Conservation (phyloP, 1,139 yeast genomes). For the Lodderomyces theae region DNA sequence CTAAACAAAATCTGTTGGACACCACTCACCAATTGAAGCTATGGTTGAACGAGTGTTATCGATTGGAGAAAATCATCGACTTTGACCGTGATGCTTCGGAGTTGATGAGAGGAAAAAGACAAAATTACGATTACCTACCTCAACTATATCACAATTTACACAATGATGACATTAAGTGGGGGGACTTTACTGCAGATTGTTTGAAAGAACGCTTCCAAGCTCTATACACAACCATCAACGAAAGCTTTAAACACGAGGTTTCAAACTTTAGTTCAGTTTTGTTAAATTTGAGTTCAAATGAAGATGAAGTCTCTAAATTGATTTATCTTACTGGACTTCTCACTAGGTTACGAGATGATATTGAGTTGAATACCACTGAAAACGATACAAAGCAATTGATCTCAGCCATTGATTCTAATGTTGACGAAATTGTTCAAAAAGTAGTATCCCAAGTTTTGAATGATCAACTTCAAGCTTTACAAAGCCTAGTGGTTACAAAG, state of each 20-base stretch:
- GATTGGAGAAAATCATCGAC: conserved; percentile 9
- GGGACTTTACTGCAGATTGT: conserved; percentile 14
- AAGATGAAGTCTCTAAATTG: conserved; percentile 10
- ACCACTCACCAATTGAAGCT: conserved; percentile 16
- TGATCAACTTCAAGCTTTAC: background rate
- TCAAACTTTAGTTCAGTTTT: conserved; percentile 8
- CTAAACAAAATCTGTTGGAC: conserved; percentile 3
- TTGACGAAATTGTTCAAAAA: background rate
- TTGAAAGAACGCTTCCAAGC: conserved; percentile 14
- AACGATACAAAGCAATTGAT: background rate
- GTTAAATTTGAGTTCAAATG: conserved; percentile 11
- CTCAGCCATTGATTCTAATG: background rate
- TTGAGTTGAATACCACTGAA: background rate
- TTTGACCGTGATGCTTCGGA: background rate
- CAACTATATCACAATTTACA: conserved; percentile 7
- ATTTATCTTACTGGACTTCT: conserved; percentile 12
- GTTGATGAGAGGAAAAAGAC: conserved; percentile 7
- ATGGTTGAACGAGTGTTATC: conserved; percentile 25
- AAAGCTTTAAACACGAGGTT: conserved; percentile 16
- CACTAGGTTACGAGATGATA: conserved; percentile 2
- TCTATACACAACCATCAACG: conserved; percentile 12
- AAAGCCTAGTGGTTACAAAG: background rate
- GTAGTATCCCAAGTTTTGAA: background rate
- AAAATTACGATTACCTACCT: conserved; percentile 15
- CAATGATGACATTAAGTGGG: conserved; percentile 14